Evolutionary conservation across 768 basidiomycete species (phyloP).

Genomic region (Rhizopogon rudus): DNA sequence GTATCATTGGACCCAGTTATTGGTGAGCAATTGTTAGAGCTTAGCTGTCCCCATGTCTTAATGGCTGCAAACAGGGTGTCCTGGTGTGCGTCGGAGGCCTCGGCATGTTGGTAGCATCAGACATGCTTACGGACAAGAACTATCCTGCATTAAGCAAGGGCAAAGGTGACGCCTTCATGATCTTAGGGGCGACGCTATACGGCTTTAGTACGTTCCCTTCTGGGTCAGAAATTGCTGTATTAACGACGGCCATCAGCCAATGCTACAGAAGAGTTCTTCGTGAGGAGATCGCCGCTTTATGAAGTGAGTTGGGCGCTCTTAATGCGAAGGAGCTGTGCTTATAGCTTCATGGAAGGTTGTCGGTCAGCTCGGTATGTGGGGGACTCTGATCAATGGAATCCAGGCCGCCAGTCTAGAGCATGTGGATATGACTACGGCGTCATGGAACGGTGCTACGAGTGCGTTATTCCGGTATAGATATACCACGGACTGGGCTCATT

Average conservation of each 20-base stretch:
- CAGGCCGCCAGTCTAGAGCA: constrained; percentile 78
- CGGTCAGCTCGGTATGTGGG: constrained; percentile 84
- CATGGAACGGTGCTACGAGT: constrained; percentile 75
- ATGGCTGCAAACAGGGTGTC: constrained; percentile 46
- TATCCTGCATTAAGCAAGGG: constrained; percentile 59
- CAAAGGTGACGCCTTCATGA: constrained; percentile 85
- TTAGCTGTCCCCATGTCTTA: not conserved
- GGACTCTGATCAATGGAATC: constrained; percentile 71
- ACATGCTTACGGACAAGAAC: constrained; percentile 73
- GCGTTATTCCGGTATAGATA: constrained; percentile 27
- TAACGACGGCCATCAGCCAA: constrained; percentile 47
- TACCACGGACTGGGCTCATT: not conserved
- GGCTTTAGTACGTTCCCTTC: constrained; percentile 63
- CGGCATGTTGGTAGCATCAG: constrained; percentile 75
- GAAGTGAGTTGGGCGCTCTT: constrained; percentile 39
- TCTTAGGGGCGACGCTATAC: constrained; percentile 80
- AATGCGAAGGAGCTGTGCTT: not conserved
- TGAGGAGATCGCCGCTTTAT: constrained; percentile 72
- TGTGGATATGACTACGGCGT: constrained; percentile 52
- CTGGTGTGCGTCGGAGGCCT: constrained; percentile 70
- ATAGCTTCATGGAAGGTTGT: constrained; percentile 47
- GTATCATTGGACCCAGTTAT: constrained; percentile 81
- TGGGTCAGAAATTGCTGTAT: not conserved
- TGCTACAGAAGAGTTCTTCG: constrained; percentile 85
- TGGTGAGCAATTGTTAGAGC: constrained; percentile 40